Evolutionary conservation across 1,139 yeast genomes (phyloP), one percentile per base, ranked within the genome.

Genomic region (Nakaseomyces nivariensis): DNA sequence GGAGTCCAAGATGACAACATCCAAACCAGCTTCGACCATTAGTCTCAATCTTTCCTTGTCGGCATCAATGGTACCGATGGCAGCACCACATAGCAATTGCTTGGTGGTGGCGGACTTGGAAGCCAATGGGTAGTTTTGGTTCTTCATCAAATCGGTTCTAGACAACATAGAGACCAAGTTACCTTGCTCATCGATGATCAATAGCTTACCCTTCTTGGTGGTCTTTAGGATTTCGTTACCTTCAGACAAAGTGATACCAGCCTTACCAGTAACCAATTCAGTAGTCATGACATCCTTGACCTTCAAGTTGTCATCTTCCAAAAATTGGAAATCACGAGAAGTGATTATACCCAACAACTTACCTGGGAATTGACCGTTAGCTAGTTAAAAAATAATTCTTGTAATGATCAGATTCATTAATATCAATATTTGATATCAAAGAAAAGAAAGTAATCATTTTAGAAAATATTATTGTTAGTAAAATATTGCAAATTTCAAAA

Each of bases 71-170:
- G 98, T 92, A 72, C 98, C 98, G 67, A 92, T 81, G 56, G 98
- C 95, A 61, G 98, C 99, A 78, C 98, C 98, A 79, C 96, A 88
- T 66, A 94, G 79, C 69, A 92, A 79, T 75, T 92, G 99, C 78
- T 92, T 92, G 52, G 97, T 87, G 62, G 83, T 77, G 66, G 81
- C 84, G 43, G 96, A 85, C 76, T 92, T 92, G 57, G 97, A 89
- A 54, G 98, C 97, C 59, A 82, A 76, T 62, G 99, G 99, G 75
- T 78, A 92, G 68, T 80, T 78, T 75, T 85, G 85, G 74, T 94
- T 92, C 79, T 92, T 92, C 78, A 88, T 95, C 75, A 92, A 81
- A 73, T 92, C 98, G 53, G 97, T 89, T 75, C 96, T 85, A 42
- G 97, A 89, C 59, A 92, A 77, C 74, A 92, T 79, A 51, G 97